Percentiles rank a stretch among this genome's conserved stretches.
Conservation (phyloP, 23 red algal species). For the Cyanidioschyzon merolae region DNA sequence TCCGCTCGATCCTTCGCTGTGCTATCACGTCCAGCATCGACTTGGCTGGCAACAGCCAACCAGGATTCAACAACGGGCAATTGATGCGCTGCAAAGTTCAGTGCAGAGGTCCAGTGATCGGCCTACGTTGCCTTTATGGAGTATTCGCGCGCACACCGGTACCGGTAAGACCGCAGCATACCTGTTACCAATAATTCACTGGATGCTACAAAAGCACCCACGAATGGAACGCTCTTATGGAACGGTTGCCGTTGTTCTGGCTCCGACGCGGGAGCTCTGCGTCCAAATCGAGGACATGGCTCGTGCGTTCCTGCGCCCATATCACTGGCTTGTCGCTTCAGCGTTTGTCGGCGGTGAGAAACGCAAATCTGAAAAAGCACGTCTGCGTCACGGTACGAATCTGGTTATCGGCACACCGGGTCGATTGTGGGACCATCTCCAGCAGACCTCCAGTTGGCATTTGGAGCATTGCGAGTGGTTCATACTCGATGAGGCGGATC, state of each 20-base stretch:
- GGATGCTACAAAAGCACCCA: constrained; percentile 32
- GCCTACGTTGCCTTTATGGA: constrained; percentile 21
- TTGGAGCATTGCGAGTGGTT: constrained; percentile 45
- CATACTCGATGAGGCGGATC: constrained; percentile 91
- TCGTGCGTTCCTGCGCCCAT: constrained; percentile 45
- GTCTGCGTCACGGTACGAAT: constrained; percentile 69
- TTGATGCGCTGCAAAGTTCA: constrained; percentile 22
- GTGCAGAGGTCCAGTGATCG: background rate
- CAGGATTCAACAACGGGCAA: constrained; percentile 38
- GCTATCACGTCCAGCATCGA: constrained; percentile 32
- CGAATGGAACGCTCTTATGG: constrained; percentile 46
- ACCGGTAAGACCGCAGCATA: constrained; percentile 95
- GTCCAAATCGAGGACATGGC: constrained; percentile 84
- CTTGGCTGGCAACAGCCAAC: constrained; percentile 43
- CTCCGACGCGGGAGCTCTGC: constrained; percentile 86
- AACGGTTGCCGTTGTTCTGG: constrained; percentile 51
- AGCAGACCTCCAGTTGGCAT: constrained; percentile 55
- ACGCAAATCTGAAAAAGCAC: constrained; percentile 66
- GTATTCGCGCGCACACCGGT: constrained; percentile 65
- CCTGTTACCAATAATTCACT: constrained; percentile 70
- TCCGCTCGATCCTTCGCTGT: constrained; percentile 46
- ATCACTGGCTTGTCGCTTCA: constrained; percentile 76
- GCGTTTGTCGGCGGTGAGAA: constrained; percentile 57
- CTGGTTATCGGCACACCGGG: constrained; percentile 85
- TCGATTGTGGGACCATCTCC: constrained; percentile 75